Conservation (phyloP, 2,329 filamentous ascomycete genomes). For the Pyrenochaeta sp. region DNA sequence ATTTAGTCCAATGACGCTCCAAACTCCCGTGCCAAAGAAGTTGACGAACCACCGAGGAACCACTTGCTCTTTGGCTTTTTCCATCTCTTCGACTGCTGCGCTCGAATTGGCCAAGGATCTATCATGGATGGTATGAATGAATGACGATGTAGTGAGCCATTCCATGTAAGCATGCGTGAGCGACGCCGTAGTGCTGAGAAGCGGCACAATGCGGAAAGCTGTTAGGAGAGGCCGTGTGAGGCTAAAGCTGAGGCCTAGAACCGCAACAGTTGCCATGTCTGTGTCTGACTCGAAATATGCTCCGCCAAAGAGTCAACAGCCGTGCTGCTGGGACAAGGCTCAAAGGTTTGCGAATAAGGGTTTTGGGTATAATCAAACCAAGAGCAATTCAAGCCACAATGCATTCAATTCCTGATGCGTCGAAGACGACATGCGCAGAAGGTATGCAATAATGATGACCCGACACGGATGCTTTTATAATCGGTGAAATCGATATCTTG, state of each 20-base stretch:
- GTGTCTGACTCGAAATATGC: no score
- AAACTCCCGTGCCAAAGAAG: slow-evolving; percentile 30
- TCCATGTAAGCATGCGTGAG: slow-evolving; percentile 41
- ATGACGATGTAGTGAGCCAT: slow-evolving; percentile 29
- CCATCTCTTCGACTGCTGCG: not conserved
- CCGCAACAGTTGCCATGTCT: slow-evolving; percentile 8
- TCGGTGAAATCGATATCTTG: no score
- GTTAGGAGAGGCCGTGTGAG: slow-evolving; percentile 14
- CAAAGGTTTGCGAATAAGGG: no score
- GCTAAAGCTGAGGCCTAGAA: slow-evolving; percentile 4
- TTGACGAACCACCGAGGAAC: slow-evolving; percentile 27
- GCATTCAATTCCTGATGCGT: no score
- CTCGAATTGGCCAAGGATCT: not conserved
- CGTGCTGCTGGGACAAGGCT: no score
- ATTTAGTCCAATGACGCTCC: slow-evolving; percentile 30
- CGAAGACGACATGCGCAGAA: no score
- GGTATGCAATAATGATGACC: no score
- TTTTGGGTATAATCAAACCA: no score
- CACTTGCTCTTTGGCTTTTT: slow-evolving; percentile 18
- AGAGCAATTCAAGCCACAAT: no score
- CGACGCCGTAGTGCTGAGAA: slow-evolving; percentile 32
- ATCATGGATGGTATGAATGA: slow-evolving; percentile 18
- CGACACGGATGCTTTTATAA: no score
- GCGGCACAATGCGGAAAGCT: slow-evolving; percentile 31
- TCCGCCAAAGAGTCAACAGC: no score